These are phyloP conservation scores for Rhodotorula glutinis DNA, from an alignment of 1,284 basidiomycete species.

Conservation along the genomic window DNA sequence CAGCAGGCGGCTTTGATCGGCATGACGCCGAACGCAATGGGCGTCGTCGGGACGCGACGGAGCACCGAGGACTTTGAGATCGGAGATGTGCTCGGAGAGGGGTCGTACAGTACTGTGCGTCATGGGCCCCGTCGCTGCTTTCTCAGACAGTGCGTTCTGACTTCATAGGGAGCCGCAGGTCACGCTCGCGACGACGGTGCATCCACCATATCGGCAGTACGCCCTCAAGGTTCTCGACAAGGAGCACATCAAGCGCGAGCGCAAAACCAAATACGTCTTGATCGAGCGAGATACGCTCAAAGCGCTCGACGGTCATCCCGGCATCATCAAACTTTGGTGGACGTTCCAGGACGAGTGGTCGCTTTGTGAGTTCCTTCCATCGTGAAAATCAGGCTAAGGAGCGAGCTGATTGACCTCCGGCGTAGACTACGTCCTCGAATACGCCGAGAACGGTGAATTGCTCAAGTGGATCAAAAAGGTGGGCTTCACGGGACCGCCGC, in stretches of 20 bases:
- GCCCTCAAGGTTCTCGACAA: slow-evolving; percentile 76
- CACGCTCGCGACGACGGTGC: slow-evolving; percentile 57
- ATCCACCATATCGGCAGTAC: slow-evolving; percentile 61
- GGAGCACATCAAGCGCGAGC: slow-evolving; percentile 63
- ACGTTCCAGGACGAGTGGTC: slow-evolving; percentile 43
- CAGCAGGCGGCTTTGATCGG: background rate
- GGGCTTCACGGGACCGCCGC: too few relatives aligned
- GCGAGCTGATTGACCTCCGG: background rate
- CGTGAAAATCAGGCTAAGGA: too few relatives aligned
- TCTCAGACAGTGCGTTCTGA: too few relatives aligned
- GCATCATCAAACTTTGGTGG: slow-evolving; percentile 43
- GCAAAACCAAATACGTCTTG: slow-evolving; percentile 63
- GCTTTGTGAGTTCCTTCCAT: slow-evolving; percentile 28
- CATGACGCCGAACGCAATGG: slow-evolving; percentile 22
- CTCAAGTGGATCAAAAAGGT: slow-evolving; percentile 66
- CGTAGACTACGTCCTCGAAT: slow-evolving; percentile 81
- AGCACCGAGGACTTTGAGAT: slow-evolving; percentile 57
- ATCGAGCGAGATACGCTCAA: slow-evolving; percentile 64
- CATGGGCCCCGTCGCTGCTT: background rate
- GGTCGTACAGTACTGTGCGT: slow-evolving; percentile 71
- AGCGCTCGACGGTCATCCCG: slow-evolving; percentile 50
- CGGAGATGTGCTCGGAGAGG: slow-evolving; percentile 67
- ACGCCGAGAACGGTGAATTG: slow-evolving; percentile 85
- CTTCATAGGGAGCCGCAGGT: slow-evolving; percentile 60
- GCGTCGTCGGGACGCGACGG: slow-evolving; percentile 25